phyloP scores from a whole-genome alignment of 2,329 filamentous ascomycete genomes.

The Trichoderma citrinoviride region DNA sequence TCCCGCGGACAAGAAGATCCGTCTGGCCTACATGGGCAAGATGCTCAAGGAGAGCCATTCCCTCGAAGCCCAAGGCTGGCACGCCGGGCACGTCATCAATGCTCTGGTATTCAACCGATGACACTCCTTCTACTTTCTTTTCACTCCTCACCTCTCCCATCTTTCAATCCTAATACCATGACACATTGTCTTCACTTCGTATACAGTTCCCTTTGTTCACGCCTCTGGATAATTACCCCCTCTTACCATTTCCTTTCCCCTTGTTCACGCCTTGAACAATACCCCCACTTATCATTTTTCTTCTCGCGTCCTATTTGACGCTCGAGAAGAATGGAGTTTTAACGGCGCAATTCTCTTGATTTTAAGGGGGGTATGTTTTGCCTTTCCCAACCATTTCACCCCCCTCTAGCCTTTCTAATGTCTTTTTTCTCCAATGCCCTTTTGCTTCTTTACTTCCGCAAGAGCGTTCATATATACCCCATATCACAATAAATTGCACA shows the following conservation, averaged over 20 bases:
- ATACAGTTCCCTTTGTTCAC: not conserved
- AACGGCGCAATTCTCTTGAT: too few species aligned
- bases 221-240: too few species aligned
- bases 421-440: not conserved
- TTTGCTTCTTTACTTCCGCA: not conserved
- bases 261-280: conserved; percentile 34
- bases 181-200: too few species aligned
- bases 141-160: not conserved
- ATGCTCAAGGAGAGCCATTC: conserved; percentile 68
- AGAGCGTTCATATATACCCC: not conserved
- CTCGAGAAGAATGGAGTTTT: not conserved
- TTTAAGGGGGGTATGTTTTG: too few species aligned
- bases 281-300: conserved; percentile 27
- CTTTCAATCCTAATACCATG: not conserved
- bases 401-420: too few species aligned
- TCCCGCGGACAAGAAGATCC: conserved; percentile 56
- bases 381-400: too few species aligned
- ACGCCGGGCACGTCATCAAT: conserved; percentile 71
- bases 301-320: not conserved
- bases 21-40: conserved; percentile 77
- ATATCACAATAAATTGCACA: not conserved
- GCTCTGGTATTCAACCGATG: conserved; percentile 63
- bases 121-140: conserved; percentile 9
- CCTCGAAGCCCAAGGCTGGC: conserved; percentile 71
- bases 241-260: conserved; percentile 11